phyloP scores from a whole-genome alignment of 2,329 filamentous ascomycete species.

The Plectosphaerella plurivora region DNA sequence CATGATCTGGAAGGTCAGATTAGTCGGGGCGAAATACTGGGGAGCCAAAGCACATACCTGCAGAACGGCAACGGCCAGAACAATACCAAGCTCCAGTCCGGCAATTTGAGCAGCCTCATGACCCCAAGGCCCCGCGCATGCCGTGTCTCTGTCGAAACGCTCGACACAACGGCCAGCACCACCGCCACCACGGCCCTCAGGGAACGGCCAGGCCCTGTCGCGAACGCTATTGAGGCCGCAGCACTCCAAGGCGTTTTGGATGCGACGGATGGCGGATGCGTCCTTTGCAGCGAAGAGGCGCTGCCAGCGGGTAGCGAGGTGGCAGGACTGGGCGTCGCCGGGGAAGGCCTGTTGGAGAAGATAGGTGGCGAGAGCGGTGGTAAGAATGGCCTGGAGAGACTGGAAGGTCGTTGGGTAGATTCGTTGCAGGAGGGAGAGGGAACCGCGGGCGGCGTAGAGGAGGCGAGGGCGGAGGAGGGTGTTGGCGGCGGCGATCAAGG shows the following conservation, averaged over 20 bases:
- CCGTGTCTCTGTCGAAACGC: constrained; percentile 36
- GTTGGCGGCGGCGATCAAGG: constrained; percentile 31
- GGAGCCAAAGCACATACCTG: constrained; percentile 45
- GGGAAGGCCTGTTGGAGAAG: constrained; percentile 29
- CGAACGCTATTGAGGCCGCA: constrained; percentile 56
- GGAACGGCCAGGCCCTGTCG: constrained; percentile 63
- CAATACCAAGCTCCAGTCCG: constrained; percentile 50
- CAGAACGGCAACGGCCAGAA: constrained; percentile 46
- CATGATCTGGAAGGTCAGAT: constrained; percentile 3
- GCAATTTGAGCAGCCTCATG: constrained; percentile 47
- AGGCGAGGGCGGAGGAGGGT: constrained; percentile 28
- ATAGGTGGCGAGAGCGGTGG: constrained; percentile 40
- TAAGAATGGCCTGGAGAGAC: constrained; percentile 34
- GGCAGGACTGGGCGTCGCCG: constrained; percentile 38
- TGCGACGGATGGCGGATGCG: constrained; percentile 41
- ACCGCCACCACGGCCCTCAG: constrained; percentile 20
- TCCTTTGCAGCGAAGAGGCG: constrained; percentile 48
- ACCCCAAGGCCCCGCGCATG: constrained; percentile 55
- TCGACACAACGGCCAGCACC: constrained; percentile 33
- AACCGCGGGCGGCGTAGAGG: constrained; percentile 16
- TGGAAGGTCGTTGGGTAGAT: constrained; percentile 31
- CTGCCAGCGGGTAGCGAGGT: constrained; percentile 53
- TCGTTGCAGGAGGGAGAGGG: constrained; percentile 11
- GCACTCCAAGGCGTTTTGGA: constrained; percentile 64
- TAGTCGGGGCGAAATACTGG: background rate